Evolutionary conservation across 1,284 basidiomycete species (phyloP).

Genomic region (Melampsora occidentalis): DNA sequence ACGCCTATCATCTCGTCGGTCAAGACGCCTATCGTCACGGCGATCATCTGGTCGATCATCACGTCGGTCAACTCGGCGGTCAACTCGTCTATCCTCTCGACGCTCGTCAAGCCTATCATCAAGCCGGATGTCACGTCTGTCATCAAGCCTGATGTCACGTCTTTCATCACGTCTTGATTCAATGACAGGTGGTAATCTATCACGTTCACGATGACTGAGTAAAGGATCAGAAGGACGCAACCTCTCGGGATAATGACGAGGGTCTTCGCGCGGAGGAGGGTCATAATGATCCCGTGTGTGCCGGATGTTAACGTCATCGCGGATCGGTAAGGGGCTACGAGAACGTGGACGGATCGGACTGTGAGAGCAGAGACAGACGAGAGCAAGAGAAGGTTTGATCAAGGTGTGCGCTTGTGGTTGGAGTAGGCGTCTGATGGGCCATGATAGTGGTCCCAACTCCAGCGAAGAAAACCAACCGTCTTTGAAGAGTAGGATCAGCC

Average conservation of each 20-base stretch:
- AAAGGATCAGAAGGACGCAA: slow-evolving; percentile 6
- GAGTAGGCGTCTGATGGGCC: not conserved
- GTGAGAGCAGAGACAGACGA: slow-evolving; percentile 13
- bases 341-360: slow-evolving; percentile 25
- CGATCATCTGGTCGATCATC: too few species aligned
- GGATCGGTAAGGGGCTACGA: slow-evolving; percentile 3
- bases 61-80: too few species aligned
- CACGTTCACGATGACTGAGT: slow-evolving; percentile 5
- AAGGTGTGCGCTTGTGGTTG: not conserved
- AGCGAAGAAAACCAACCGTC: slow-evolving; percentile 21
- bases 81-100: too few species aligned
- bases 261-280: slow-evolving; percentile 10
- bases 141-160: too few species aligned
- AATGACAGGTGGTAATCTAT: slow-evolving; percentile 10
- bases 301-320: slow-evolving; percentile 12
- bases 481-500: not conserved
- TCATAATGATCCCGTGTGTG: slow-evolving; percentile 6
- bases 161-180: too few species aligned
- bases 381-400: slow-evolving; percentile 6
- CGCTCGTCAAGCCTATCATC: too few species aligned
- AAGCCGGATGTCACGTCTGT: too few species aligned
- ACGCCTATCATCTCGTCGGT: too few species aligned
- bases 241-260: slow-evolving; percentile 18
- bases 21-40: too few species aligned
- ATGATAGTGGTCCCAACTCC: not conserved